Conservation (phyloP, 164 flowering plant genomes). For the Aristolochia fimbriata region DNA sequence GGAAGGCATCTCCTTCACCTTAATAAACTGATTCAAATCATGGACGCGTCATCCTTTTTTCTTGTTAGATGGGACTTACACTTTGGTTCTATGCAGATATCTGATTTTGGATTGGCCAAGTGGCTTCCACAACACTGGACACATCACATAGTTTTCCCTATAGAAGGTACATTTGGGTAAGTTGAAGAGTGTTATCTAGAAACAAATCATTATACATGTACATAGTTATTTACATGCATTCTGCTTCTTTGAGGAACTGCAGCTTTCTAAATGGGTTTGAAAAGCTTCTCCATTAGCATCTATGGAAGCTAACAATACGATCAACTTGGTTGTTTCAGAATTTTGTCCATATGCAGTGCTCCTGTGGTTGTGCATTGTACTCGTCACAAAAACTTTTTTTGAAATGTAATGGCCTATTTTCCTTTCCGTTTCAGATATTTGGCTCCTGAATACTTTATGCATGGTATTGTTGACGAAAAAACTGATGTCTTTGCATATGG, state of each 20-base stretch:
- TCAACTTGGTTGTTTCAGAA: too few species aligned
- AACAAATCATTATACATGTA: too few species aligned
- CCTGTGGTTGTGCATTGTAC: too few species aligned
- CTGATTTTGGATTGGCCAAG: conserved; percentile 97
- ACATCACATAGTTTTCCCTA: conserved; percentile 72
- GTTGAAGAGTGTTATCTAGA: not conserved
- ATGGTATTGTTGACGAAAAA: conserved; percentile 87
- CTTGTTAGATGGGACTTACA: not conserved
- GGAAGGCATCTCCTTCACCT: too few species aligned
- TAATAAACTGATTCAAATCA: not conserved
- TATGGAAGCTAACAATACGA: too few species aligned
- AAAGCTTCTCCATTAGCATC: too few species aligned
- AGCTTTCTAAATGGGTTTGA: too few species aligned
- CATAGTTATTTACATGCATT: too few species aligned
- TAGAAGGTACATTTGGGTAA: conserved; percentile 98
- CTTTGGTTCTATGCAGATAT: conserved; percentile 44
- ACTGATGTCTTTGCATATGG: conserved; percentile 96
- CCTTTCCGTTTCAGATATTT: conserved; percentile 41
- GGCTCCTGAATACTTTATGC: conserved; percentile 97
- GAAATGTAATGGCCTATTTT: not conserved
- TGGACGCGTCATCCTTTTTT: not conserved
- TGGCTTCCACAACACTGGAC: conserved; percentile 96
- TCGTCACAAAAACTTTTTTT: too few species aligned
- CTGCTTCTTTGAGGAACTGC: too few species aligned
- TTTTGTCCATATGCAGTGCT: too few species aligned